phyloP scores from a whole-genome alignment of 2,329 filamentous ascomycete genomes.

The Fusarium haematococcum region DNA sequence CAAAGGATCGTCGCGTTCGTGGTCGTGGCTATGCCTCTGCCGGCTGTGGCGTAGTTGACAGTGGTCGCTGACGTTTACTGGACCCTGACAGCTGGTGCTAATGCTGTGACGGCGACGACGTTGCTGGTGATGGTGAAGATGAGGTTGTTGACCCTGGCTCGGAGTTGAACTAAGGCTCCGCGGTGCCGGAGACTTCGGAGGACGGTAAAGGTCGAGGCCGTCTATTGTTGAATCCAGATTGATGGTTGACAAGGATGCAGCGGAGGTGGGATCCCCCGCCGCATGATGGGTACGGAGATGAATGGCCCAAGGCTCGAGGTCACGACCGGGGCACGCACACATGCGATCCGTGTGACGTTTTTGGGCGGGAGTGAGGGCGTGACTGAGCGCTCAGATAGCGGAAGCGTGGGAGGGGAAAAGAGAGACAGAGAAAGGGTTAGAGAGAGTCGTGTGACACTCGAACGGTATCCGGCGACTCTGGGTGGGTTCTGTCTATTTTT shows the following conservation, averaged over 20 bases:
- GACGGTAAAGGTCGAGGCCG: slow-evolving; percentile 42
- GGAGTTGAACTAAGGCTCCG: slow-evolving; percentile 35
- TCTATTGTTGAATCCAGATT: slow-evolving; percentile 70
- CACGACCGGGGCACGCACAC: slow-evolving; percentile 40
- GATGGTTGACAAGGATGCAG: slow-evolving; percentile 61
- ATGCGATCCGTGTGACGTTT: slow-evolving; percentile 39
- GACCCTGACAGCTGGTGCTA: background rate
- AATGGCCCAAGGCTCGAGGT: slow-evolving; percentile 31
- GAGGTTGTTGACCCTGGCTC: slow-evolving; percentile 32
- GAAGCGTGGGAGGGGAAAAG: background rate
- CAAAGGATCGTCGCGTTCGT: slow-evolving; percentile 26
- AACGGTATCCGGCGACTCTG: slow-evolving; percentile 21
- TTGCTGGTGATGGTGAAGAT: slow-evolving; percentile 25
- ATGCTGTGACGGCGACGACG: background rate
- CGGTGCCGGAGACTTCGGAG: slow-evolving; percentile 38
- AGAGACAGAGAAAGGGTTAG: background rate
- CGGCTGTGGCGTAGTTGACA: slow-evolving; percentile 29
- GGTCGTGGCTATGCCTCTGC: slow-evolving; percentile 35
- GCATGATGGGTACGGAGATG: slow-evolving; percentile 60
- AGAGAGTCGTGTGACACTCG: slow-evolving; percentile 40
- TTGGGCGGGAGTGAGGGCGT: slow-evolving; percentile 1
- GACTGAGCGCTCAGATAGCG: slow-evolving; percentile 24
- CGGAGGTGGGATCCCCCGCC: slow-evolving; percentile 67
- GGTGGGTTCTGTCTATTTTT: slow-evolving; percentile 21
- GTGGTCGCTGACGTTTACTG: slow-evolving; percentile 10